Conservation (phyloP, 805 yeast genomes). For the Torulaspora gathmanii region DNA sequence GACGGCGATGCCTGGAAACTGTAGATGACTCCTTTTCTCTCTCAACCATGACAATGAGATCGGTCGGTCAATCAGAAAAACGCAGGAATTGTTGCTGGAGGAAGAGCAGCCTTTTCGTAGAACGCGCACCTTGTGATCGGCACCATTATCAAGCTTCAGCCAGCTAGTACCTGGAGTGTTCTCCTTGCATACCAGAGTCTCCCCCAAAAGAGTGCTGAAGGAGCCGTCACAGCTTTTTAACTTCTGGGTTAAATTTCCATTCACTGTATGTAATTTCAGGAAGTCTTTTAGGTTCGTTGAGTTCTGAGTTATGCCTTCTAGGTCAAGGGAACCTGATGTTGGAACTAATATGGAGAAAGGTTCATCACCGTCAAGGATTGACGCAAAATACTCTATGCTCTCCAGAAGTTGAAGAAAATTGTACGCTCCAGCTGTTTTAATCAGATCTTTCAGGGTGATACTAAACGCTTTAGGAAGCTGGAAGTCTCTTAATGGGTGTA, state of each 20-base stretch:
- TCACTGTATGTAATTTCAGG: constrained; percentile 64
- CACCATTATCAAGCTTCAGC: constrained; percentile 44
- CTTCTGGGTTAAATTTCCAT: constrained; percentile 46
- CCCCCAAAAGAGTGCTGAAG: constrained; percentile 43
- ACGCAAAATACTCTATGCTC: constrained; percentile 40
- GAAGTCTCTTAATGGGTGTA: constrained; percentile 60
- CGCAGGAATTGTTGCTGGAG: constrained; percentile 41
- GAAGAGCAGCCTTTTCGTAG: constrained; percentile 59
- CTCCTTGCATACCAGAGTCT: constrained; percentile 42
- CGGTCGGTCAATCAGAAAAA: constrained; percentile 63
- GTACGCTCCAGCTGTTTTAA: constrained; percentile 48
- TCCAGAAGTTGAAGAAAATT: constrained; percentile 46
- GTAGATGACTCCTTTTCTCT: constrained; percentile 48
- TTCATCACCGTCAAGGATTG: constrained; percentile 40
- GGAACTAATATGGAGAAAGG: constrained; percentile 71
- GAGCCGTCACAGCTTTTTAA: constrained; percentile 46
- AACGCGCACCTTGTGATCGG: constrained; percentile 54
- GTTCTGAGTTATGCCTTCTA: constrained; percentile 46
- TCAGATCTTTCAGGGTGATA: constrained; percentile 52
- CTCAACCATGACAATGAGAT: constrained; percentile 61
- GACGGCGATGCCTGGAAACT: constrained; percentile 62
- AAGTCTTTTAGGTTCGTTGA: constrained; percentile 48
- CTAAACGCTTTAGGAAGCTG: constrained; percentile 53
- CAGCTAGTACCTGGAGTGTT: constrained; percentile 38
- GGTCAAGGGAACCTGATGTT: constrained; percentile 48